phyloP scores from a whole-genome alignment of 345 rosid genomes.

The Viola odorata region DNA sequence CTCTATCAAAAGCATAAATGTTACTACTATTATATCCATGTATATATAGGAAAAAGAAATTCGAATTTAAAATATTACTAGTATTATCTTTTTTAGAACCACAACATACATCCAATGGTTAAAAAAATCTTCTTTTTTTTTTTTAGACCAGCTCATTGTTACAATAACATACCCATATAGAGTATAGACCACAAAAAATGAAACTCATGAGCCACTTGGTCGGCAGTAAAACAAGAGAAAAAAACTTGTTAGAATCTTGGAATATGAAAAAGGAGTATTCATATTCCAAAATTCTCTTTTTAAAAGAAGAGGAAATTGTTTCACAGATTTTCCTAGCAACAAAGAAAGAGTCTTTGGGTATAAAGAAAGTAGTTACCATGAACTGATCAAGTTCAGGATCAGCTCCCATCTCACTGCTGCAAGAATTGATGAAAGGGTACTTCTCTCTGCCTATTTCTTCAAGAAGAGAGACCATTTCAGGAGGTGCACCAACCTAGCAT shows the following conservation, averaged over 20 bases:
- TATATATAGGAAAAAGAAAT: too few species aligned
- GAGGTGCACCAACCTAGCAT: conserved; percentile 55
- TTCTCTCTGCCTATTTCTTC: conserved; percentile 43
- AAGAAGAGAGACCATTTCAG: conserved; percentile 38
- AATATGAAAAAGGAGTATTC: neutral
- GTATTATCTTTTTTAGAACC: too few species aligned
- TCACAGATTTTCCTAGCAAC: neutral
- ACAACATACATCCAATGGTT: too few species aligned
- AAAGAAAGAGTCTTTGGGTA: neutral
- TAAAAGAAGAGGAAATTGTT: neutral
- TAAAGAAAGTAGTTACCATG: conserved; percentile 35
- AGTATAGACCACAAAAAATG: neutral
- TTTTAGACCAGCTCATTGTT: too few species aligned
- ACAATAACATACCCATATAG: too few species aligned
- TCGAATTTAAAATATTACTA: too few species aligned
- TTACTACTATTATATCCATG: too few species aligned
- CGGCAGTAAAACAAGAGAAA: neutral
- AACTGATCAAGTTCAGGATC: conserved; percentile 68
- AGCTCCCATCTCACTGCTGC: conserved; percentile 33
- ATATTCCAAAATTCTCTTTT: neutral
- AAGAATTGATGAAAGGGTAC: conserved; percentile 10
- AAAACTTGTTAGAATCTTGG: neutral
- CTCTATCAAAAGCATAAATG: too few species aligned
- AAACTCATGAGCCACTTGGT: neutral
- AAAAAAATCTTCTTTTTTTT: too few species aligned